Percentiles rank a stretch among this genome's conserved stretches.
These are phyloP conservation scores for Coemansia sp. DNA, from an alignment of 192 early-diverging fungal genomes.

Conservation along the genomic window DNA sequence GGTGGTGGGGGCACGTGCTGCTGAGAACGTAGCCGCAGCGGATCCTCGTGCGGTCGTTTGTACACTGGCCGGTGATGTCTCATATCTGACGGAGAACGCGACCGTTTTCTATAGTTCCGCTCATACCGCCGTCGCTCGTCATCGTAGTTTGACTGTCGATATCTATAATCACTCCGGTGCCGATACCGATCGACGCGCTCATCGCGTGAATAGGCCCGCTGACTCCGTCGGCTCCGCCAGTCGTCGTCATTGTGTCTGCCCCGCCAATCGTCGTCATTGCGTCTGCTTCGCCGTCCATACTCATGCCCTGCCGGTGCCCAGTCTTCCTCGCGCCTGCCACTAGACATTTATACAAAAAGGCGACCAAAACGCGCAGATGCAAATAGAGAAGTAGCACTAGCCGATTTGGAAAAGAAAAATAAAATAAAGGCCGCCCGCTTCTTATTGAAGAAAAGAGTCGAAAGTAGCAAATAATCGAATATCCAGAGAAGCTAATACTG, in stretches of 20 bases:
- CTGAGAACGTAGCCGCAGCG: neutral
- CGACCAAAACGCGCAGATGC: too few species aligned
- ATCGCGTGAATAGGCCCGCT: neutral
- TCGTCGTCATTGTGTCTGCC: slow-evolving; percentile 1
- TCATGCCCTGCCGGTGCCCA: neutral
- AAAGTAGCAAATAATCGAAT: too few species aligned
- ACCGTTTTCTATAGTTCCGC: slow-evolving; percentile 5
- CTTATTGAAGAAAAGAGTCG: too few species aligned
- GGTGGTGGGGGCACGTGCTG: slow-evolving; percentile 10
- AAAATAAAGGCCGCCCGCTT: too few species aligned
- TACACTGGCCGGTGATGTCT: neutral
- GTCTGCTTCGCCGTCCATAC: slow-evolving; percentile 6
- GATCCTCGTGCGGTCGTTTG: slow-evolving; percentile 7
- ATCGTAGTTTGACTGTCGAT: neutral
- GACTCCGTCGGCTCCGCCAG: neutral
- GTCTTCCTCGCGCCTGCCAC: slow-evolving; percentile 1
- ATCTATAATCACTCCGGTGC: neutral
- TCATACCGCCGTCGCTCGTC: neutral
- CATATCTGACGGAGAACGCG: slow-evolving; percentile 6
- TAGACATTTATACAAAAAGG: slow-evolving; percentile 3
- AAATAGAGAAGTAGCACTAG: too few species aligned
- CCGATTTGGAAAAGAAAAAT: too few species aligned
- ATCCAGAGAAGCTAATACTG: too few species aligned
- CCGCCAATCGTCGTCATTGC: slow-evolving; percentile 6
- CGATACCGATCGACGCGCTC: neutral